These are phyloP conservation scores for Solanum sparsipilum DNA, from an alignment of 257 asterid species.

Conservation along the genomic window DNA sequence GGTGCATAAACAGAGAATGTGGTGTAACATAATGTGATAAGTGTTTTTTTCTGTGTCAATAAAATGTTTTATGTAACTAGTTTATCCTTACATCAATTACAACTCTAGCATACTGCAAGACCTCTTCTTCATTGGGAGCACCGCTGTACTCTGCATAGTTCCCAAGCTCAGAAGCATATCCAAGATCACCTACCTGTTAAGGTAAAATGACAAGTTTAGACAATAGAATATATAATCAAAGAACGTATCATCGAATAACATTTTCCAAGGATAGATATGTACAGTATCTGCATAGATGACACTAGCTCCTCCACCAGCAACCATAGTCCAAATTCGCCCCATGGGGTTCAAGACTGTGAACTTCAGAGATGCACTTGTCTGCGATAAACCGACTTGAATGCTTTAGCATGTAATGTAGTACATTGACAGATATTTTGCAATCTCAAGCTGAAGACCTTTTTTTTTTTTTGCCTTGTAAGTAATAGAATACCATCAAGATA, in stretches of 20 bases:
- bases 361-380: conserved; percentile 98
- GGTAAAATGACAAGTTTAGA: not conserved
- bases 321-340: conserved; percentile 98
- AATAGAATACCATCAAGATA: not conserved
- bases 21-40: not conserved
- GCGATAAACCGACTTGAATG: conserved; percentile 7
- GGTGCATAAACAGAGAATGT: not conserved
- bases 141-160: conserved; percentile 96
- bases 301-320: conserved; percentile 99
- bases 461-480: not conserved
- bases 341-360: conserved; percentile 91
- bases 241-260: not conserved
- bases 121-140: conserved; percentile 96
- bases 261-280: conserved; percentile 12
- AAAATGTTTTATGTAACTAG: not conserved
- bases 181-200: conserved; percentile 88
- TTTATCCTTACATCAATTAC: conserved; percentile 69
- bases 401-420: not conserved
- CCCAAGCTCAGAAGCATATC: conserved; percentile 90
- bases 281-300: conserved; percentile 94
- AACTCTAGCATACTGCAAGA: conserved; percentile 91
- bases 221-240: not conserved
- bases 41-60: not conserved
- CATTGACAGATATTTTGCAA: not conserved
- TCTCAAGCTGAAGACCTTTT: not conserved